Evolutionary conservation across 495 filamentous ascomycete genomes (phyloP), one percentile per base, ranked within the genome.

Genomic region (Glutinoglossum americanum): DNA sequence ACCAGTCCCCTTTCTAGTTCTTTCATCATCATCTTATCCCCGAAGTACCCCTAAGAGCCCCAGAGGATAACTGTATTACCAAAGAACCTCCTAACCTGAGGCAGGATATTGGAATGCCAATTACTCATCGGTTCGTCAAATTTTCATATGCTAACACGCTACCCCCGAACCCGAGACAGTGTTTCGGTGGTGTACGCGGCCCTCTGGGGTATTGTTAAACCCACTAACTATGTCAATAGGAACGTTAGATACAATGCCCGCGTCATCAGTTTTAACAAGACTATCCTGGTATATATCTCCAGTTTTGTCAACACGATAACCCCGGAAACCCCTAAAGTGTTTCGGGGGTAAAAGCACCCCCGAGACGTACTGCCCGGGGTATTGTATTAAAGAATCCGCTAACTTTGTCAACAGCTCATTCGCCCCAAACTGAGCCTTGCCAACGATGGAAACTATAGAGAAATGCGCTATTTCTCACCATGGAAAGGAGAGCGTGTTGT

Each of bases 391-490:
- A 35, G 32, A 35, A 35, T 11, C 11, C 32, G 32, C 32, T 35
- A 35, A 35, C 32, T 35, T 35, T 35, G 32, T 35, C 32, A 11
- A 35, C 32, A 35, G 32, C 70, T 86, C 45, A 86, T 95, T 58
- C 74, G 88, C 26, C 89, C 88, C 0, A 95, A 94, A 68, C 74
- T 90, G 66, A 87, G 73, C 64, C 78, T 94, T 17, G 88, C 89
- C 51, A 83, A 85, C 57, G 84, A 88, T 71, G 84, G 83, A 17
- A 81, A 83, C 59, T 86, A 80, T 61, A 21, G 56, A 1, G 84
- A 89, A 64, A 80, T 78, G 73, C 68, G 84, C 9, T 80, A 83
- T 66, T 93, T 87, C 60, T 81, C 78, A 0, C 79, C 80, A 0
- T 86, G 83, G 82, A 66, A 71, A 32, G 69, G 78, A 8, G 71